Evolutionary conservation across 306 rosid genomes (phyloP).

Genomic region (Lithocarpus polystachyus): DNA sequence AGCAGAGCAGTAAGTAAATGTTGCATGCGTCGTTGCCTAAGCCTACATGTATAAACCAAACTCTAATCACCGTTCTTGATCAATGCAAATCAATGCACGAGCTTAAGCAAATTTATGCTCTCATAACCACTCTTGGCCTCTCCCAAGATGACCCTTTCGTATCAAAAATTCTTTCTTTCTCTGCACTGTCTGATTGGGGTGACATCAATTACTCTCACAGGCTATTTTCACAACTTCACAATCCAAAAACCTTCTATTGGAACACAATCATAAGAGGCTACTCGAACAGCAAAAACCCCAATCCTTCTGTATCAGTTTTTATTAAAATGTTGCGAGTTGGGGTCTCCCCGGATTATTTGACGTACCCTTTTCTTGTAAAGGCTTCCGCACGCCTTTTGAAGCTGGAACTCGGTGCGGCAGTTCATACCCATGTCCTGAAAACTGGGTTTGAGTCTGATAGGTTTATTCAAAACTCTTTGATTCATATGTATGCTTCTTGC

Average conservation of each 20-base stretch:
- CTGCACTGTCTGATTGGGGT: conserved; percentile 48
- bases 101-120: conserved; percentile 59
- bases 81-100: conserved; percentile 62
- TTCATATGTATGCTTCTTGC: conserved; percentile 72
- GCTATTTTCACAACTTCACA: conserved; percentile 47
- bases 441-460: conserved; percentile 54
- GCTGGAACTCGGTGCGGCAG: conserved; percentile 46
- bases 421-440: conserved; percentile 58
- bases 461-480: conserved; percentile 61
- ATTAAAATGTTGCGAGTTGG: conserved; percentile 55
- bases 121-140: conserved; percentile 49
- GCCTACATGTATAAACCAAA: conserved; percentile 26
- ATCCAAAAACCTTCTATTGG: conserved; percentile 56
- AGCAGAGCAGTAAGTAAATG: conserved; percentile 24
- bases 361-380: conserved; percentile 77
- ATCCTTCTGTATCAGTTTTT: conserved; percentile 43
- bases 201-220: conserved; percentile 49
- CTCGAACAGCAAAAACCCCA: conserved; percentile 58
- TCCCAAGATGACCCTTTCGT: conserved; percentile 39
- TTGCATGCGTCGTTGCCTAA: conserved; percentile 23
- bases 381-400: conserved; percentile 59
- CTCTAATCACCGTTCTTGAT: conserved; percentile 34
- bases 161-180: conserved; percentile 46
- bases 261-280: conserved; percentile 63
- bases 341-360: conserved; percentile 56